Conservation (phyloP, 495 filamentous ascomycete genomes). For the Lophiotrema nucula region DNA sequence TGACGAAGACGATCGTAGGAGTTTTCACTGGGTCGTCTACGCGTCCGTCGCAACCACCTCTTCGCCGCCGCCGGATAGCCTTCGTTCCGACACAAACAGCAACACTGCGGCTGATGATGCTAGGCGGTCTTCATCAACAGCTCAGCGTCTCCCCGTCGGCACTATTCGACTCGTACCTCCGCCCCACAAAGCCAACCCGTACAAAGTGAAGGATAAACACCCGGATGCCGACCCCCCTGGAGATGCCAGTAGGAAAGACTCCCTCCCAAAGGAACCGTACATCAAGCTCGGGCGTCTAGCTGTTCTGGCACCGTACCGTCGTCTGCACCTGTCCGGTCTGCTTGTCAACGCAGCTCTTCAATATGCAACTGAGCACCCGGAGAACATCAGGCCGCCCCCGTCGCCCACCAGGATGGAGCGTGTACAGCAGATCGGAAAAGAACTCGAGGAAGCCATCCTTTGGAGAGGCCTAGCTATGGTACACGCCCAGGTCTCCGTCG, state of each 20-base stretch:
- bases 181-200: slow-evolving; percentile 62
- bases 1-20: slow-evolving; percentile 74
- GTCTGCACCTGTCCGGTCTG: slow-evolving; percentile 58
- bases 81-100: slow-evolving; percentile 30
- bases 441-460: slow-evolving; percentile 20
- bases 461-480: slow-evolving; percentile 72
- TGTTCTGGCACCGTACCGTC: slow-evolving; percentile 60
- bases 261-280: slow-evolving; percentile 58
- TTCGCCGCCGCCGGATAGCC: slow-evolving; percentile 35
- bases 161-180: slow-evolving; percentile 78
- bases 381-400: slow-evolving; percentile 41
- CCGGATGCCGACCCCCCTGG: slow-evolving; percentile 22
- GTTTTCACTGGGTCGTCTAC: slow-evolving; percentile 82
- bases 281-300: slow-evolving; percentile 78
- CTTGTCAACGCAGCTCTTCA: slow-evolving; percentile 61
- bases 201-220: slow-evolving; percentile 13
- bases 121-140: slow-evolving; percentile 26
- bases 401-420: slow-evolving; percentile 32
- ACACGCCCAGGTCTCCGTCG: slow-evolving; percentile 68
- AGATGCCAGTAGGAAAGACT: neutral
- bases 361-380: slow-evolving; percentile 61
- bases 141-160: slow-evolving; percentile 57
- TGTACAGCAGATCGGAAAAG: slow-evolving; percentile 18
- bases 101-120: slow-evolving; percentile 9
- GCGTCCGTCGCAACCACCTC: slow-evolving; percentile 46